phyloP scores from a whole-genome alignment of 257 asterid species.

The Capsicum chinense region DNA sequence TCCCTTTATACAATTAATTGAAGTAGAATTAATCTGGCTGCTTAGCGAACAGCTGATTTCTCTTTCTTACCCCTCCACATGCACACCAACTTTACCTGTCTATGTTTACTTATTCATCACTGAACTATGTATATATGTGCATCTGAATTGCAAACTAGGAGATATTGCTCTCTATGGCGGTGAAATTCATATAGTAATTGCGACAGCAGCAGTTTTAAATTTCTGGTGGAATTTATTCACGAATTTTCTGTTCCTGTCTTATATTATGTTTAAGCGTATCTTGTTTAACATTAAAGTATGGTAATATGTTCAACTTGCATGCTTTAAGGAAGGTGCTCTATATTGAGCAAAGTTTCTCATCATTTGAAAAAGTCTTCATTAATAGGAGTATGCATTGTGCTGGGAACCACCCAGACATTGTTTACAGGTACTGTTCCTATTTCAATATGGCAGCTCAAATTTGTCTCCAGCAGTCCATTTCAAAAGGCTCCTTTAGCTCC shows the following conservation, averaged over 20 bases:
- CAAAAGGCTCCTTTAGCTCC: conserved; percentile 46
- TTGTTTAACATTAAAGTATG: neutral
- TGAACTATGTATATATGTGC: neutral
- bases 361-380: neutral
- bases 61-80: conserved; percentile 12
- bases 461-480: conserved; percentile 29
- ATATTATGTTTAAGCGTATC: neutral
- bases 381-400: conserved; percentile 16
- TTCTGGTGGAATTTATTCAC: neutral
- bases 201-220: neutral
- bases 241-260: neutral
- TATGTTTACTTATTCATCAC: conserved; percentile 14
- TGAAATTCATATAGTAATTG: conserved; percentile 1
- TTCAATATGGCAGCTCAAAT: conserved; percentile 32
- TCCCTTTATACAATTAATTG: neutral
- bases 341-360: conserved; percentile 8
- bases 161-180: neutral
- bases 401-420: conserved; percentile 32
- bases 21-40: neutral
- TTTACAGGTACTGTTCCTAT: conserved; percentile 36
- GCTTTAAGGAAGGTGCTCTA: neutral
- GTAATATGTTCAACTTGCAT: conserved; percentile 12
- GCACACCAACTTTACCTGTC: neutral
- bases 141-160: neutral
- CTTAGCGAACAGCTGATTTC: neutral